Conservation (phyloP, 306 rosid genomes). For the Inga oerstediana region DNA sequence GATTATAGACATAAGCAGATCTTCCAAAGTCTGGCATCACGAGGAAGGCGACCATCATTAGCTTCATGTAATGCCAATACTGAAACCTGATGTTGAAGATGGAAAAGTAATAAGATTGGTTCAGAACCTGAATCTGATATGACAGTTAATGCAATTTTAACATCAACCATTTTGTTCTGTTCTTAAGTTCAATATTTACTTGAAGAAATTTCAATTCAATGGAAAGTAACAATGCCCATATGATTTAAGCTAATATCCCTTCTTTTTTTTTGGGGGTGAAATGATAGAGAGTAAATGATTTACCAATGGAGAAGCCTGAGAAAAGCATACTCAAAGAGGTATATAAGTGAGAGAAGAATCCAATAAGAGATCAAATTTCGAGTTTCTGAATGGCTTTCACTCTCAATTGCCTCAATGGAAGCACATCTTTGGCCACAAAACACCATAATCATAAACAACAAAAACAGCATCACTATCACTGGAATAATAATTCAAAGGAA, state of each 20-base stretch:
- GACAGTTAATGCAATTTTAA: too few relatives aligned
- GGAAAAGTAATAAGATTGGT: not conserved
- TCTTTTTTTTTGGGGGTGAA: too few relatives aligned
- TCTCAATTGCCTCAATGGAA: constrained; percentile 64
- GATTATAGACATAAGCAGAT: constrained; percentile 47
- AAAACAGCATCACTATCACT: not conserved
- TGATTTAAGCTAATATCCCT: not conserved
- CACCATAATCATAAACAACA: constrained; percentile 19
- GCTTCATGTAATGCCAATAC: constrained; percentile 57
- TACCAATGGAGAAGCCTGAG: constrained; percentile 47
- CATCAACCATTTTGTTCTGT: not conserved
- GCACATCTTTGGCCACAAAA: constrained; percentile 44
- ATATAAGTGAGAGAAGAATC: constrained; percentile 55
- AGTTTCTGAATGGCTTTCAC: constrained; percentile 40
- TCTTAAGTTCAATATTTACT: not conserved
- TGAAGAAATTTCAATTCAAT: not conserved
- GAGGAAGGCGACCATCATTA: constrained; percentile 47
- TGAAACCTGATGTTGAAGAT: constrained; percentile 43
- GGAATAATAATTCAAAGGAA: not conserved
- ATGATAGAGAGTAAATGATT: constrained; percentile 27
- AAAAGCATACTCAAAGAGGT: constrained; percentile 53
- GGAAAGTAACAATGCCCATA: not conserved
- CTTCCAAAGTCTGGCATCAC: constrained; percentile 57
- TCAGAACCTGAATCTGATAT: not conserved
- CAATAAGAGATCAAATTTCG: constrained; percentile 60